These are phyloP conservation scores for Ilex paraguariensis DNA, from an alignment of 305 asterid genomes.

Conservation along the genomic window DNA sequence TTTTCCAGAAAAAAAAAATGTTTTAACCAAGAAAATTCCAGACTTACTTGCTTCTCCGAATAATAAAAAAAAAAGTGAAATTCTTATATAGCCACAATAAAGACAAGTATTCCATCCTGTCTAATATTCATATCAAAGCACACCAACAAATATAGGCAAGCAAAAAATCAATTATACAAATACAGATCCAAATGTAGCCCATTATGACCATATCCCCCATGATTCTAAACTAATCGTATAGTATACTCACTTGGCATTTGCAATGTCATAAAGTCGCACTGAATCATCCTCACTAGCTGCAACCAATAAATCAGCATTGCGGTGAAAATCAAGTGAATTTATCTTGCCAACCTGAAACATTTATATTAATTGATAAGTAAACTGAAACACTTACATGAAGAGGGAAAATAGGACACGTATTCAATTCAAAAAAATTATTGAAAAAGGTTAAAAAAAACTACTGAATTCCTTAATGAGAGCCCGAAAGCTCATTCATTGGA, in stretches of 20 bases:
- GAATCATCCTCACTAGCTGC: conserved; percentile 92
- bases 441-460: background rate
- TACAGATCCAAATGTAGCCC: no score
- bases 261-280: conserved; percentile 71
- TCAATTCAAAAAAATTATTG: background rate
- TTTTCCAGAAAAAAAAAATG: no score
- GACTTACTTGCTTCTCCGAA: background rate
- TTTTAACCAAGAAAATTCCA: background rate
- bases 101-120: background rate
- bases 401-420: background rate
- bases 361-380: background rate
- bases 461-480: no score
- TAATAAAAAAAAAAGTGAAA: background rate
- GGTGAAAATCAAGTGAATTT: conserved; percentile 82
- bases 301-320: conserved; percentile 76
- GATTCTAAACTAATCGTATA: background rate
- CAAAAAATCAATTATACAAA: no score
- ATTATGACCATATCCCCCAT: background rate
- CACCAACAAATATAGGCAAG: background rate
- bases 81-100: background rate
- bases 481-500: no score
- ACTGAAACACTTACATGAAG: background rate
- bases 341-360: conserved; percentile 70
- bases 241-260: conserved; percentile 65
- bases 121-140: background rate